Evolutionary conservation across 2,329 filamentous ascomycete genomes (phyloP).

Genomic region (Pyricularia grisea): DNA sequence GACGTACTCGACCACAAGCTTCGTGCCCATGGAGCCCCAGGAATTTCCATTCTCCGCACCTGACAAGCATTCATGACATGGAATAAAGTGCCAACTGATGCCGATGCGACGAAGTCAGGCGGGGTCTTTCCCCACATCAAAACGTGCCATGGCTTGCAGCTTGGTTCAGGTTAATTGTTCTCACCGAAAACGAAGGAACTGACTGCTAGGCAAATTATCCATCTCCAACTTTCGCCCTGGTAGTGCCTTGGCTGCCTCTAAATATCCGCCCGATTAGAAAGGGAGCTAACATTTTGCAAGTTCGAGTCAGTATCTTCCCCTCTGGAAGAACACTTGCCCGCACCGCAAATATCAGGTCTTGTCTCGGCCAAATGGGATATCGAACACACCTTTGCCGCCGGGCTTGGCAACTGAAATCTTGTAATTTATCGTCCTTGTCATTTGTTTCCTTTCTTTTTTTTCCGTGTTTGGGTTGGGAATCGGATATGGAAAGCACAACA

Average conservation of each 20-base stretch:
- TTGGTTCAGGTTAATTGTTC: neutral
- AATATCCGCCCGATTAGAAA: neutral
- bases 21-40: too few relatives aligned
- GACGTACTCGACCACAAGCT: too few relatives aligned
- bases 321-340: neutral
- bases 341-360: neutral
- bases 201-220: too few relatives aligned
- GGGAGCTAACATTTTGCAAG: neutral
- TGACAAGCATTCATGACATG: neutral
- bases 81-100: too few relatives aligned
- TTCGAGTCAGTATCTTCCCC: neutral
- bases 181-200: too few relatives aligned
- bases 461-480: neutral
- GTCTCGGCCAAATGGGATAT: neutral
- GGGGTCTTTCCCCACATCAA: neutral
- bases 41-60: neutral
- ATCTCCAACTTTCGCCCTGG: neutral
- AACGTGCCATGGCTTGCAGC: neutral
- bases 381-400: neutral
- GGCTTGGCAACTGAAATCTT: too few relatives aligned
- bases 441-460: neutral
- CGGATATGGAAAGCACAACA: neutral
- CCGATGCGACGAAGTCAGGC: neutral
- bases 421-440: neutral
- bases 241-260: neutral